Conservation (phyloP, 2,329 filamentous ascomycete genomes). For the Plenodomus lindquistii region DNA sequence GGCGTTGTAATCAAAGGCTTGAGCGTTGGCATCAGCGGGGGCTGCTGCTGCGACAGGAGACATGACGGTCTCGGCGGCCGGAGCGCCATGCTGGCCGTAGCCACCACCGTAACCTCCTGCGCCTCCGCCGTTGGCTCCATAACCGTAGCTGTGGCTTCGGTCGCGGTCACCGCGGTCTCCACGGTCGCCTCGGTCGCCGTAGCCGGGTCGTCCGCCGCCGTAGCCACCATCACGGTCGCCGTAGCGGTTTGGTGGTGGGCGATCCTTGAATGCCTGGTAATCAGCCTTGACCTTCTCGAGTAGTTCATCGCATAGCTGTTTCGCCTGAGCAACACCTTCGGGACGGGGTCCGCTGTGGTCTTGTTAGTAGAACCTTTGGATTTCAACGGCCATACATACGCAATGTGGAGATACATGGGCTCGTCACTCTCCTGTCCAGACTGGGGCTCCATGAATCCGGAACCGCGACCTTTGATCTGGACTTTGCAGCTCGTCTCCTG, state of each 20-base stretch:
- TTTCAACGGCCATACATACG: conserved; percentile 59
- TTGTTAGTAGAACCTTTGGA: conserved; percentile 9
- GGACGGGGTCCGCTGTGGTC: conserved; percentile 76
- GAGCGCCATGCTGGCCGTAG: conserved; percentile 20
- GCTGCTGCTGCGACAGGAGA: conserved; percentile 39
- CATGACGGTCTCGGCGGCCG: conserved; percentile 23
- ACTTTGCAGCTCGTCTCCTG: conserved; percentile 93
- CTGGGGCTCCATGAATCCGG: conserved; percentile 86
- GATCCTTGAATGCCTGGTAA: conserved; percentile 85
- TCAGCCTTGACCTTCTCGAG: conserved; percentile 84
- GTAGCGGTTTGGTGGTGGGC: conserved; percentile 56
- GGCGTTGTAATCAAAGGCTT: conserved; percentile 68
- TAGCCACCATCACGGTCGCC: conserved; percentile 48
- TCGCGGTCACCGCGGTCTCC: conserved; percentile 47
- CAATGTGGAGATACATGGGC: conserved; percentile 94
- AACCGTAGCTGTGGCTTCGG: conserved; percentile 47
- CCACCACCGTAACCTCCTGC: conserved; percentile 40
- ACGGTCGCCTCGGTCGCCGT: conserved; percentile 40
- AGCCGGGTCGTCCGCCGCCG: conserved; percentile 41
- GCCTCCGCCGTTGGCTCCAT: conserved; percentile 39
- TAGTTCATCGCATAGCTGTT: conserved; percentile 85
- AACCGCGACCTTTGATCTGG: conserved; percentile 96
- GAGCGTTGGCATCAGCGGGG: conserved; percentile 47
- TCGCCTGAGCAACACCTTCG: conserved; percentile 82
- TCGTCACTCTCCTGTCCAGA: conserved; percentile 93